A percentile compares a stretch with the other conserved stretches of the same genome.
Evolutionary conservation across 139 green algal genomes (phyloP).

Genomic region (Dunaliella primolecta): DNA sequence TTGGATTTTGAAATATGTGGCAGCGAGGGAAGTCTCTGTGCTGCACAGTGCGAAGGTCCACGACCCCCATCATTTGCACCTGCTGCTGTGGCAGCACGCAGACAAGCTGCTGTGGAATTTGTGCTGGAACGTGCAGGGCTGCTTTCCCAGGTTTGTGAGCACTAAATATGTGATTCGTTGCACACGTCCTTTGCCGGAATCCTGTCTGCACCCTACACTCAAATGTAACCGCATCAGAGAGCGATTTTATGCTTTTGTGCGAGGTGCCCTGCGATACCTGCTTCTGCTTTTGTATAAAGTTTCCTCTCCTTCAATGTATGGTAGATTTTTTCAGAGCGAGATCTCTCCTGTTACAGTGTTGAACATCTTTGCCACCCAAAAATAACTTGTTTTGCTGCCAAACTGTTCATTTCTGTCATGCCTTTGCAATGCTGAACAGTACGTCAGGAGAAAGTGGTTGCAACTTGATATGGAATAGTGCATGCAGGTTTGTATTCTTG

Average conservation of each 20-base stretch:
- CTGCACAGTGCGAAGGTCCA: neutral
- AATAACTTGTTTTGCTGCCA: too few relatives aligned
- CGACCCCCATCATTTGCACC: neutral
- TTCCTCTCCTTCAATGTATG: neutral
- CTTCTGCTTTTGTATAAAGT: neutral
- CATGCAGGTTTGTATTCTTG: neutral
- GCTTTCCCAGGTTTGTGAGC: neutral
- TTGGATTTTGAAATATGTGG: neutral
- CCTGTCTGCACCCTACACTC: neutral
- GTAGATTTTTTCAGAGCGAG: neutral
- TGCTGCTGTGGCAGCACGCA: neutral
- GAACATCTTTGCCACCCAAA: too few relatives aligned
- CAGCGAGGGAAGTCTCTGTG: neutral
- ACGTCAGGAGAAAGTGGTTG: too few relatives aligned
- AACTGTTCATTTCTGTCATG: too few relatives aligned
- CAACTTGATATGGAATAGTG: too few relatives aligned
- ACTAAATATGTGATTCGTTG: neutral
- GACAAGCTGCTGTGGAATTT: neutral
- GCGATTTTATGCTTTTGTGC: neutral
- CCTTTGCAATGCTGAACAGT: too few relatives aligned
- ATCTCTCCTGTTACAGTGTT: too few relatives aligned
- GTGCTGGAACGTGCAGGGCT: neutral
- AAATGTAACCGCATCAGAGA: neutral
- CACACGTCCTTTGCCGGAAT: neutral
- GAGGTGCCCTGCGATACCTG: too few relatives aligned